Evolutionary conservation across 805 yeast species (phyloP).

Genomic region (Monosporozyma aerobia): DNA sequence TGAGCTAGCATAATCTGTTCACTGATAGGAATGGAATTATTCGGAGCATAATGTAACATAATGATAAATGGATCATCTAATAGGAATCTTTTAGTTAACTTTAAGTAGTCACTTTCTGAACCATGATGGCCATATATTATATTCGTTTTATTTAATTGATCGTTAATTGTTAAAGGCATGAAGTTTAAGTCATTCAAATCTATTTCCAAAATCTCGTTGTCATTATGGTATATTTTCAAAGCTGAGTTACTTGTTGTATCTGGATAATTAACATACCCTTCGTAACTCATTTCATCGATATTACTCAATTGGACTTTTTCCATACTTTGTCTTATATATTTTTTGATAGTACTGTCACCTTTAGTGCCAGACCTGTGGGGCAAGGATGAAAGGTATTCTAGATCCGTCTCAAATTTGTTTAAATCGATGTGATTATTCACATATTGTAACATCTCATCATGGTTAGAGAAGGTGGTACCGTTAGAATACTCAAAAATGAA

Average conservation of each 20-base stretch:
- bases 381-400: conserved; percentile 64
- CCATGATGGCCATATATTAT: conserved; percentile 64
- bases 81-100: conserved; percentile 18
- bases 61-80: conserved; percentile 39
- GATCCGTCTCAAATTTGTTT: conserved; percentile 49
- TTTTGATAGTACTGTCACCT: conserved; percentile 67
- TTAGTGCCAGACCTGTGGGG: conserved; percentile 81
- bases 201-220: conserved; percentile 17
- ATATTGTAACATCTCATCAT: conserved; percentile 38
- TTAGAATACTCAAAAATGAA: conserved; percentile 26
- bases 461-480: conserved; percentile 52
- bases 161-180: conserved; percentile 58
- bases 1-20: conserved; percentile 48
- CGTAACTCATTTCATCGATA: conserved; percentile 33
- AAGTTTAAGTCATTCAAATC: conserved; percentile 36
- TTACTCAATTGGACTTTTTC: conserved; percentile 42
- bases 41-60: conserved; percentile 43
- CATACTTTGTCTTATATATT: conserved; percentile 53
- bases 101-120: conserved; percentile 41
- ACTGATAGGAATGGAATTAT: conserved; percentile 38
- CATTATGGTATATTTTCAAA: conserved; percentile 11
- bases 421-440: conserved; percentile 42
- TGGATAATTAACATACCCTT: conserved; percentile 60
- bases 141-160: conserved; percentile 40
- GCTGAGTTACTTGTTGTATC: conserved; percentile 21